Base-by-base conservation (phyloP, 2,329 filamentous ascomycete species). In the Teratosphaeria pseudoeucalypti region DNA sequence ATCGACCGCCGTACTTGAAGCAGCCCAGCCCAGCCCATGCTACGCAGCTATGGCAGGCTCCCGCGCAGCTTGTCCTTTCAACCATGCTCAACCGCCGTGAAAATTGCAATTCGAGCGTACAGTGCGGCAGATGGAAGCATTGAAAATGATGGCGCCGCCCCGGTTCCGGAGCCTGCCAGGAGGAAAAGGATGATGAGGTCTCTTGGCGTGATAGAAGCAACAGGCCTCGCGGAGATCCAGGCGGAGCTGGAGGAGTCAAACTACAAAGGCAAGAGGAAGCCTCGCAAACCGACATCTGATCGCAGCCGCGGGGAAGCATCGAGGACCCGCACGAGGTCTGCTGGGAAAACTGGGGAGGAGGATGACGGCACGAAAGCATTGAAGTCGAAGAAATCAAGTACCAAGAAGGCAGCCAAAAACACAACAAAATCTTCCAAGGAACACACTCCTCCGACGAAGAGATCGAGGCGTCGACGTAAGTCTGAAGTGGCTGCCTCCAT, bases 41-140 rank as follows among this genome's bases (percentile, higher is more conserved):
- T 59, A 27, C 57, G 60, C 57, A 59, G 57, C 57, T 52, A 59
- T 61, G 60, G 56, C 57, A 53, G 57, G 60, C 57, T 58, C 34
- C 29, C 49, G 23, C 56, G 26, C 37, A 58, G 52, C 55, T 58
- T 34, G n/a, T 34, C 29, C 43, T 49, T 26, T 23, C n/a, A 23
- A 23, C 43, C 43, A 49, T 49, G 43, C 43, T 19, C 43, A n/a
- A 49, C 43, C 43, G 16, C 43, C 16, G 43, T 23, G 16, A 49
- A 4, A 19, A n/a, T 9, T 3, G 43, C 19, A 49, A 6, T 10
- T 3, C 6, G 43, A 23, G 43, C n/a, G 5, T 49, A 49, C 10
- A 49, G 43, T 6, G n/a, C 43, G n/a, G 19, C 4, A 23, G 37
- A 56, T 7, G 34, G n/a, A 26, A 19, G 14, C 12, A 32, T 32